Percentiles rank a stretch among this genome's conserved stretches.
Conservation (phyloP, 768 basidiomycete genomes). For the Rhizopogon vinicolor region DNA sequence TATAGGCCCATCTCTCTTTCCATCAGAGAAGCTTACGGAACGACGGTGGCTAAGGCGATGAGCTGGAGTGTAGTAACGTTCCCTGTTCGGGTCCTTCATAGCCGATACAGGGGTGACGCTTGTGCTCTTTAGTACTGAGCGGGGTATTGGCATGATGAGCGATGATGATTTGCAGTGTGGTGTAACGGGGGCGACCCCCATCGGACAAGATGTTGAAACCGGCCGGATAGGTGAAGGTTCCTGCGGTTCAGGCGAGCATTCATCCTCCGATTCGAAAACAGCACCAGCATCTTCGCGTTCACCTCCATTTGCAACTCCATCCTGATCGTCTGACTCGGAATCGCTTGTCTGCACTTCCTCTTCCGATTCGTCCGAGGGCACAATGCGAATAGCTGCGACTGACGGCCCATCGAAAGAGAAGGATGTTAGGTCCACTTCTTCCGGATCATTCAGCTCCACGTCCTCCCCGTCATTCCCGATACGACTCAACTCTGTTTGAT, state of each 20-base stretch:
- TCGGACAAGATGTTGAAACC: neutral
- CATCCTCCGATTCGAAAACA: constrained; percentile 35
- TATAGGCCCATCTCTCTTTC: constrained; percentile 87
- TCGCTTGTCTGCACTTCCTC: constrained; percentile 42
- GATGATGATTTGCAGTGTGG: constrained; percentile 8
- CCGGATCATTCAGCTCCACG: constrained; percentile 46
- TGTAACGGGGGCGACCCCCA: constrained; percentile 17
- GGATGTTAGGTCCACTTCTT: constrained; percentile 63
- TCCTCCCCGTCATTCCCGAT: constrained; percentile 46
- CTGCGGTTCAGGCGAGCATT: constrained; percentile 11
- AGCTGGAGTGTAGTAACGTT: constrained; percentile 53
- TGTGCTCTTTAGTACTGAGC: constrained; percentile 38
- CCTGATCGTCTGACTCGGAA: constrained; percentile 25
- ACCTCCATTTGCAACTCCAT: constrained; percentile 7
- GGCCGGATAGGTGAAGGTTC: constrained; percentile 1
- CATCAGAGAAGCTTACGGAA: constrained; percentile 97
- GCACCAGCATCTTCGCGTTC: constrained; percentile 7
- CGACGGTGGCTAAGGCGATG: constrained; percentile 52
- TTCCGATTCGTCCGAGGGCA: constrained; percentile 33
- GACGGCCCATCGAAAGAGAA: constrained; percentile 68
- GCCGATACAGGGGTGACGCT: constrained; percentile 54
- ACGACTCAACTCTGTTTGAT: constrained; percentile 23
- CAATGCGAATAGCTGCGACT: constrained; percentile 45
- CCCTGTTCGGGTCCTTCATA: constrained; percentile 47
- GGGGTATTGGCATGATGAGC: constrained; percentile 24